Evolutionary conservation across 1,284 basidiomycete species (phyloP).

Genomic region (Fomitiporia mediterranea): DNA sequence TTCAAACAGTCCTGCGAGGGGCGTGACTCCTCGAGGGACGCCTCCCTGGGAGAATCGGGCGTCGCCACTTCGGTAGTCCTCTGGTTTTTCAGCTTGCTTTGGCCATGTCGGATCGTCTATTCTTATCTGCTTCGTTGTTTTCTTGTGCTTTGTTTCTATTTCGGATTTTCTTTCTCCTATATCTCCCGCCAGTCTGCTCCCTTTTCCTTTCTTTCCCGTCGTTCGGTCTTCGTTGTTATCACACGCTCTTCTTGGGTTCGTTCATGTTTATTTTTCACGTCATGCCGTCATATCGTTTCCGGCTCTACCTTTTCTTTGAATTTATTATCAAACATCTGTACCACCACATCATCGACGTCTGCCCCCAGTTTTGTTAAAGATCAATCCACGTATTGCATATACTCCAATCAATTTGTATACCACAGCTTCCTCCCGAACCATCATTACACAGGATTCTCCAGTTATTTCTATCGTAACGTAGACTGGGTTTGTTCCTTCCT

Average conservation of each 20-base stretch:
- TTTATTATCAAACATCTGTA: not conserved
- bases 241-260: not conserved
- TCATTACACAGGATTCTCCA: not conserved
- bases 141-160: not conserved
- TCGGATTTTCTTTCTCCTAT: not conserved
- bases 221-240: not conserved
- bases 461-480: too few species aligned
- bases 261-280: not conserved
- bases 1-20: not conserved
- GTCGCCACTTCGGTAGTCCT: constrained; percentile 4
- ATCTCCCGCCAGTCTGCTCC: not conserved
- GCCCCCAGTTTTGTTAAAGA: not conserved
- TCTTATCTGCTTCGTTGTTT: not conserved
- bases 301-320: not conserved
- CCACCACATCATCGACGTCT: not conserved
- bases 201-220: not conserved
- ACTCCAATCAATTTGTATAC: not conserved
- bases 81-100: not conserved
- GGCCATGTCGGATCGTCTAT: not conserved
- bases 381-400: not conserved
- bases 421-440: not conserved
- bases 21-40: not conserved
- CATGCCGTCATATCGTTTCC: not conserved
- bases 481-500: too few species aligned
- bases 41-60: constrained; percentile 11